phyloP scores from a whole-genome alignment of 192 early-diverging fungal species.

The Backusella morwellensis region DNA sequence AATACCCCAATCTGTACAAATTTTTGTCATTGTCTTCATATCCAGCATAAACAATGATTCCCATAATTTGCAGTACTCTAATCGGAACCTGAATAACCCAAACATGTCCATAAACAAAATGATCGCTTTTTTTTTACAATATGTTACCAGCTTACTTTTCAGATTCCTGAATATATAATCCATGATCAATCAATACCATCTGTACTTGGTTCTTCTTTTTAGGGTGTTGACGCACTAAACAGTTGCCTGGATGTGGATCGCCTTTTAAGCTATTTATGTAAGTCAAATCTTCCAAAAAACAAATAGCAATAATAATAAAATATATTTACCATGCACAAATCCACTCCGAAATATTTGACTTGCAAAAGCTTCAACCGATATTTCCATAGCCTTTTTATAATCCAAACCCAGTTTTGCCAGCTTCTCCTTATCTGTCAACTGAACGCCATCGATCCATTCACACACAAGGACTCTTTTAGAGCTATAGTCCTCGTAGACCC shows the following conservation, averaged over 20 bases:
- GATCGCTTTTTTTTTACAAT: no score
- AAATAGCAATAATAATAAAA: background rate
- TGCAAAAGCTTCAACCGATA: slow-evolving; percentile 76
- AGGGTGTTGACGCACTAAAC: slow-evolving; percentile 74
- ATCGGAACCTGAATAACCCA: slow-evolving; percentile 49
- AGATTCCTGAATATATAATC: slow-evolving; percentile 81
- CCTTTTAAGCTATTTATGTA: slow-evolving; percentile 15
- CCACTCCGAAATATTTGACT: slow-evolving; percentile 85
- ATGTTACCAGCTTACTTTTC: slow-evolving; percentile 15
- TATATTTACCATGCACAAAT: slow-evolving; percentile 72
- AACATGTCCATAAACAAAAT: no score
- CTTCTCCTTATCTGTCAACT: slow-evolving; percentile 60
- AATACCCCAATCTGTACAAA: slow-evolving; percentile 73
- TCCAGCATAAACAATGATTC: slow-evolving; percentile 78
- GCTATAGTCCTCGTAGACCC: slow-evolving; percentile 70
- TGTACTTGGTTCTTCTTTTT: slow-evolving; percentile 36
- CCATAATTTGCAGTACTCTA: slow-evolving; percentile 86
- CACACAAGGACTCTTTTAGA: slow-evolving; percentile 72
- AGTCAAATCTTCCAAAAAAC: background rate
- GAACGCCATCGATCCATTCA: slow-evolving; percentile 89
- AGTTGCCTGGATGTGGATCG: slow-evolving; percentile 85
- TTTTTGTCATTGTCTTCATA: slow-evolving; percentile 52
- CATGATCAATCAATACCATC: slow-evolving; percentile 82
- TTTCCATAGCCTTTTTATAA: slow-evolving; percentile 60
- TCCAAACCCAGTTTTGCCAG: slow-evolving; percentile 38